These are phyloP conservation scores for Kwoniella mangroviensis DNA, from an alignment of 768 basidiomycete species.

Conservation along the genomic window DNA sequence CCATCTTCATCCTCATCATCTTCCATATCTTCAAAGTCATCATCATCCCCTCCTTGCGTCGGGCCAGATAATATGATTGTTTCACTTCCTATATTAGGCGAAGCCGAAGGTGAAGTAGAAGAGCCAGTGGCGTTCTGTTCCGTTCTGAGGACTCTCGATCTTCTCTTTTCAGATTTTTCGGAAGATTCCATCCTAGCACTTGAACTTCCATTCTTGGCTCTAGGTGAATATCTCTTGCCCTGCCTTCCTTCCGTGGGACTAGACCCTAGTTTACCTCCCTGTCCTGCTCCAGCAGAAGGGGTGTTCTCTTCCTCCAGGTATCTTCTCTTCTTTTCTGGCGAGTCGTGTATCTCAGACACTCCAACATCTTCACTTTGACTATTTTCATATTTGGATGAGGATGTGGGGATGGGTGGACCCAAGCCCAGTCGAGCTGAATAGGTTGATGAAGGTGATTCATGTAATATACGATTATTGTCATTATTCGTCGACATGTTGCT, in stretches of 20 bases:
- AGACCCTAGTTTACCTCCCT: not conserved
- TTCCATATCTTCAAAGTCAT: constrained; percentile 6
- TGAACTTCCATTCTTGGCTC: constrained; percentile 14
- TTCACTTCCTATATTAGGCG: not conserved
- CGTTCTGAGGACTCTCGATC: constrained; percentile 1
- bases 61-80: not conserved
- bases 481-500: constrained; percentile 1
- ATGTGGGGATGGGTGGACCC: constrained; percentile 1
- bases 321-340: constrained; percentile 6
- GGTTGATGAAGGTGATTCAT: constrained; percentile 8
- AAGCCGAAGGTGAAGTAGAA: not conserved
- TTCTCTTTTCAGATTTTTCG: constrained; percentile 21
- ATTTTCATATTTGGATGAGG: constrained; percentile 1
- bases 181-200: constrained; percentile 21
- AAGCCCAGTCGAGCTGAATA: constrained; percentile 7
- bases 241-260: constrained; percentile 5
- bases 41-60: not conserved
- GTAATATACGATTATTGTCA: not conserved
- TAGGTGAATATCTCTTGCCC: constrained; percentile 17
- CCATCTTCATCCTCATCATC: constrained; percentile 6
- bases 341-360: not conserved
- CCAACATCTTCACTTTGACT: not conserved
- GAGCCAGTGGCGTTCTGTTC: constrained; percentile 7
- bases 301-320: not conserved
- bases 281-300: too few species aligned